Conservation (phyloP, 768 basidiomycete genomes). For the Mycena crocata region DNA sequence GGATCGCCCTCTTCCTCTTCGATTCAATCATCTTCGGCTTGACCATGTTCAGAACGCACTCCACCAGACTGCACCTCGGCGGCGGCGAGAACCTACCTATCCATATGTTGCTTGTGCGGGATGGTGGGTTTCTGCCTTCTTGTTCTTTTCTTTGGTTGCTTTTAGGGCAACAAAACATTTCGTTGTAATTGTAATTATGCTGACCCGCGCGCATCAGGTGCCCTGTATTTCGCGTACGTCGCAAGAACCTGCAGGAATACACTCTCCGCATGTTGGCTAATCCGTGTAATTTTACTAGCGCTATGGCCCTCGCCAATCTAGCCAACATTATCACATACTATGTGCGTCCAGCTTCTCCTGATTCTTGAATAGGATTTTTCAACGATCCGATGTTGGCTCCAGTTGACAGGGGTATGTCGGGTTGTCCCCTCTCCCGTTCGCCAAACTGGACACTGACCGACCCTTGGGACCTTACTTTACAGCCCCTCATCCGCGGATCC, state of each 20-base stretch:
- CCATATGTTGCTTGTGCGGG: neutral
- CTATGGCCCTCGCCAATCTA: slow-evolving; percentile 9
- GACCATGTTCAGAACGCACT: slow-evolving; percentile 29
- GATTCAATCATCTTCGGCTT: neutral
- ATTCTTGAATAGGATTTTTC: neutral
- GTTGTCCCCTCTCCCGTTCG: neutral
- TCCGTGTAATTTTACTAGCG: neutral
- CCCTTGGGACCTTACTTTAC: neutral
- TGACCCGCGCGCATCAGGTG: neutral
- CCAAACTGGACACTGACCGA: neutral
- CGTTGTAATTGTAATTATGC: too few species aligned
- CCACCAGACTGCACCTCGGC: too few species aligned
- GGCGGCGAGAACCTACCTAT: neutral
- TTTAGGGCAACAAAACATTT: too few species aligned
- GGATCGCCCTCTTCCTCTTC: neutral
- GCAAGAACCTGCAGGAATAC: neutral
- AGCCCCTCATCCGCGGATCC: neutral
- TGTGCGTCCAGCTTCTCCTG: neutral
- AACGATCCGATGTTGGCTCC: neutral
- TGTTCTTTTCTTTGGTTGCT: too few species aligned
- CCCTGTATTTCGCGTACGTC: slow-evolving; percentile 5
- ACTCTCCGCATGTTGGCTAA: too few species aligned
- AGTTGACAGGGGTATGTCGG: too few species aligned
- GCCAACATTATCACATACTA: slow-evolving; percentile 16
- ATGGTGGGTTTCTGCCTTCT: neutral